Evolutionary conservation across 805 yeast genomes (phyloP).

Genomic region (Wickerhamiella nectarea): DNA sequence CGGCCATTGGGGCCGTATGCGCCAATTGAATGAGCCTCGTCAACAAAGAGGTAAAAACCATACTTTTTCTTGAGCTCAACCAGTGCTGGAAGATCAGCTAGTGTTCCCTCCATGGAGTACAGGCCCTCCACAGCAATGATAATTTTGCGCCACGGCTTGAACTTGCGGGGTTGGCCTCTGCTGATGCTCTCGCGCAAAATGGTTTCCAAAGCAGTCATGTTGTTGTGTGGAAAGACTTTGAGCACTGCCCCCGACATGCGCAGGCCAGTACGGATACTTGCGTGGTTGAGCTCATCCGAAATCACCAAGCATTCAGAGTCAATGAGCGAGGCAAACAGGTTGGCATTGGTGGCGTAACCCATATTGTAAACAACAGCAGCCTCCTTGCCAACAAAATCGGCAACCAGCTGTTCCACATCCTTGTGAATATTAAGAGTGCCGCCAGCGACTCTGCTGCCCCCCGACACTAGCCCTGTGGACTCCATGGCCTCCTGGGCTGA

Average conservation of each 20-base stretch:
- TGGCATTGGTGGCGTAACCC: conserved; percentile 95
- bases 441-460: conserved; percentile 59
- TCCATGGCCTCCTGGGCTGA: conserved; percentile 48
- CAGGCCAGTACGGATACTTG: conserved; percentile 90
- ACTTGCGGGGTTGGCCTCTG: conserved; percentile 91
- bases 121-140: conserved; percentile 82
- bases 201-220: conserved; percentile 66
- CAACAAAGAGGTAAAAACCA: conserved; percentile 80
- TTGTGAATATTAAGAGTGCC: conserved; percentile 69
- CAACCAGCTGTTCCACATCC: conserved; percentile 61
- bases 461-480: conserved; percentile 62
- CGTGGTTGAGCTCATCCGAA: conserved; percentile 92
- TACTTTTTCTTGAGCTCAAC: conserved; percentile 68
- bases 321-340: conserved; percentile 66
- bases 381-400: conserved; percentile 82
- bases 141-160: conserved; percentile 82
- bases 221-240: conserved; percentile 83
- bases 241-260: conserved; percentile 87
- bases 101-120: conserved; percentile 64
- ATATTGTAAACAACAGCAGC: conserved; percentile 75
- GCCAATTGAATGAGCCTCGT: conserved; percentile 97
- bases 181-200: conserved; percentile 72
- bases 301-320: conserved; percentile 82
- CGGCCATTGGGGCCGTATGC: conserved; percentile 93
- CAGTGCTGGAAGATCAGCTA: conserved; percentile 65